Conservation (phyloP, 2,329 filamentous ascomycete species). For the Sporothrix schenckii region DNA sequence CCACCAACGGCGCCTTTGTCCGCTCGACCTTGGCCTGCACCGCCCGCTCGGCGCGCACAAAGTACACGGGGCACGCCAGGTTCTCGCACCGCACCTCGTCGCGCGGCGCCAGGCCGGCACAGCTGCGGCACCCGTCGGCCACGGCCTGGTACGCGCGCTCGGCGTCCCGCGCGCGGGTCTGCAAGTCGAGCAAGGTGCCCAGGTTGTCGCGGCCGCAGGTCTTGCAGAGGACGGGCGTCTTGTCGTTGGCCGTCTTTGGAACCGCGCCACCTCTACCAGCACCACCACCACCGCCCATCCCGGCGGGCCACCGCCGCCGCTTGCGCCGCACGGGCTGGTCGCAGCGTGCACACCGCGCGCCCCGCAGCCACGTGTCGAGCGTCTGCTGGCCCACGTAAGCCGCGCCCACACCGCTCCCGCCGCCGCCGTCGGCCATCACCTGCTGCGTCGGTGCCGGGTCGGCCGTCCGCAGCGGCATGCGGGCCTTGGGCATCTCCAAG, state of each 20-base stretch:
- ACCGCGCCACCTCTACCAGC: neutral
- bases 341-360: slow-evolving; percentile 78
- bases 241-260: neutral
- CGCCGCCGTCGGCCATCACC: neutral
- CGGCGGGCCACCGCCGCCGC: slow-evolving; percentile 14
- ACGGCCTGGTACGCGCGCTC: slow-evolving; percentile 68
- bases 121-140: slow-evolving; percentile 74
- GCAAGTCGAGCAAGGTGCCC: slow-evolving; percentile 65
- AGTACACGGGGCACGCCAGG: slow-evolving; percentile 91
- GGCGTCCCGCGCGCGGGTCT: slow-evolving; percentile 61
- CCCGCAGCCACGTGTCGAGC: slow-evolving; percentile 91
- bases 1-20: slow-evolving; percentile 44
- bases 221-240: slow-evolving; percentile 50
- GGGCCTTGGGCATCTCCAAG: slow-evolving; percentile 89
- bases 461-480: slow-evolving; percentile 56
- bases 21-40: slow-evolving; percentile 51
- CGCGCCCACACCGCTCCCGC: slow-evolving; percentile 34
- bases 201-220: slow-evolving; percentile 59
- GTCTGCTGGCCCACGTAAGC: slow-evolving; percentile 61
- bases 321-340: slow-evolving; percentile 53
- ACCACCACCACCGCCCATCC: neutral
- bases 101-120: slow-evolving; percentile 69
- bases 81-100: slow-evolving; percentile 88
- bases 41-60: slow-evolving; percentile 68
- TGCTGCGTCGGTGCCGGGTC: slow-evolving; percentile 49